A percentile compares a stretch with the other conserved stretches of the same genome.
phyloP scores from a whole-genome alignment of 2,329 filamentous ascomycete genomes.

The Aureobasidium sp. region DNA sequence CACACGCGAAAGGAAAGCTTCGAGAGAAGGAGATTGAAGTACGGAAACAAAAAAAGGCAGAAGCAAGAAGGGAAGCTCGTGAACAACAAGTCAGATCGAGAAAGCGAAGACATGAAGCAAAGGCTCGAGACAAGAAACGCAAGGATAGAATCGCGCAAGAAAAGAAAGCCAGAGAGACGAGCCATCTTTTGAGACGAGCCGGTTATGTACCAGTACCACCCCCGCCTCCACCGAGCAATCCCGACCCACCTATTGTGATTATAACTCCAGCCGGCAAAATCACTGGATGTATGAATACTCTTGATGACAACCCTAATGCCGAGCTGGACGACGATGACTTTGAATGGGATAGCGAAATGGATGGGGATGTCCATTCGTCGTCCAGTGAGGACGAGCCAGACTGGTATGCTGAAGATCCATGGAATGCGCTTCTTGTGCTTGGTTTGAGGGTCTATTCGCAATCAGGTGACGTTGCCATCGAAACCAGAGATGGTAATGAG shows the following conservation, averaged over 20 bases:
- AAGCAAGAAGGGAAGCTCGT: conserved; percentile 24
- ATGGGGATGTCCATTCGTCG: neutral
- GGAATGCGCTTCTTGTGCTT: conserved; percentile 55
- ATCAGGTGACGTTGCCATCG: conserved; percentile 45
- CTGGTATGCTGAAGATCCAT: conserved; percentile 45
- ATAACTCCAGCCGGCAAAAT: neutral
- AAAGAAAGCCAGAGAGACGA: conserved; percentile 18
- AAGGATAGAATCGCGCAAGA: conserved; percentile 20
- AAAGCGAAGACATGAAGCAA: conserved; percentile 15
- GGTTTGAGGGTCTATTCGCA: conserved; percentile 50
- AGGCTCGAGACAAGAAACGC: conserved; percentile 19
- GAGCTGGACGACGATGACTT: conserved; percentile 28
- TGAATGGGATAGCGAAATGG: conserved; percentile 27
- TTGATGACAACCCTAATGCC: conserved; percentile 1
- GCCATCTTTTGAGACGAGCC: neutral
- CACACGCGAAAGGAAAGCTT: conserved; percentile 58
- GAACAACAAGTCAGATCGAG: conserved; percentile 18
- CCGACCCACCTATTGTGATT: neutral
- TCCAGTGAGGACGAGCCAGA: conserved; percentile 21
- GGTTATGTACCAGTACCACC: neutral
- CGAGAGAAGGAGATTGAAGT: conserved; percentile 39
- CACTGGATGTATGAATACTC: neutral
- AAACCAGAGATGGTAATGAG: conserved; percentile 32
- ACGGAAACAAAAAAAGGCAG: conserved; percentile 29
- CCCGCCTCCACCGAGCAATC: neutral